A percentile compares a stretch with the other conserved stretches of the same genome.
These are phyloP conservation scores for Dactylorhiza incarnata DNA, from an alignment of 106 monocot species.

Conservation along the genomic window DNA sequence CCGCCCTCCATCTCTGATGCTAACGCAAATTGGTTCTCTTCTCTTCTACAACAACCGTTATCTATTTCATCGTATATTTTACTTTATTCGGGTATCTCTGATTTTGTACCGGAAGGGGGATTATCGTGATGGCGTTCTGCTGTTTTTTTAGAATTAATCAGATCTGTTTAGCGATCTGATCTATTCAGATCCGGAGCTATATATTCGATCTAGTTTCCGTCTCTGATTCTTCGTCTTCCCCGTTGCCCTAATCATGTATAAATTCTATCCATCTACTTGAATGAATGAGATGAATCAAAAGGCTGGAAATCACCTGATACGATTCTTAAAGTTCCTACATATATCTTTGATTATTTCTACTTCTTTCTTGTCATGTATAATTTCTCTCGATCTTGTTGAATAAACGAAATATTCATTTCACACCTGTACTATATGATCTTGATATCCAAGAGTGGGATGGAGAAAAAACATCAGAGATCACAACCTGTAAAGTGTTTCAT, in stretches of 20 bases:
- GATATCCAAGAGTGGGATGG: too few species aligned
- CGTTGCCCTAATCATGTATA: constrained; percentile 5
- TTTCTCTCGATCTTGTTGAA: too few species aligned
- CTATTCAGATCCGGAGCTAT: constrained; percentile 2
- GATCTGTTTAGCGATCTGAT: constrained; percentile 1
- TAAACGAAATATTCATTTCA: too few species aligned
- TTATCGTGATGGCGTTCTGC: background rate
- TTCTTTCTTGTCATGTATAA: background rate
- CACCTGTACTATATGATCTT: too few species aligned
- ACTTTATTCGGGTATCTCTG: background rate
- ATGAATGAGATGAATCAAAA: constrained; percentile 1
- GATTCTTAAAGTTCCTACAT: background rate
- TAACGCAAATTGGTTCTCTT: constrained; percentile 2
- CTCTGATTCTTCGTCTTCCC: background rate
- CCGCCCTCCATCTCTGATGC: background rate
- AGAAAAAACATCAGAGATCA: too few species aligned
- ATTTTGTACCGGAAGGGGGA: constrained; percentile 2
- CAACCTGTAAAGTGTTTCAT: too few species aligned
- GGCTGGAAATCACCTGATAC: background rate
- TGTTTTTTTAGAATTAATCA: background rate
- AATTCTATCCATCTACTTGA: constrained; percentile 1
- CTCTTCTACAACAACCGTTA: background rate
- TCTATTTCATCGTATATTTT: background rate
- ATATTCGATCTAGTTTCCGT: background rate
- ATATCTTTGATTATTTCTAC: background rate